phyloP scores from a whole-genome alignment of 2,329 filamentous ascomycete genomes.

The Aspergillus clavatus region DNA sequence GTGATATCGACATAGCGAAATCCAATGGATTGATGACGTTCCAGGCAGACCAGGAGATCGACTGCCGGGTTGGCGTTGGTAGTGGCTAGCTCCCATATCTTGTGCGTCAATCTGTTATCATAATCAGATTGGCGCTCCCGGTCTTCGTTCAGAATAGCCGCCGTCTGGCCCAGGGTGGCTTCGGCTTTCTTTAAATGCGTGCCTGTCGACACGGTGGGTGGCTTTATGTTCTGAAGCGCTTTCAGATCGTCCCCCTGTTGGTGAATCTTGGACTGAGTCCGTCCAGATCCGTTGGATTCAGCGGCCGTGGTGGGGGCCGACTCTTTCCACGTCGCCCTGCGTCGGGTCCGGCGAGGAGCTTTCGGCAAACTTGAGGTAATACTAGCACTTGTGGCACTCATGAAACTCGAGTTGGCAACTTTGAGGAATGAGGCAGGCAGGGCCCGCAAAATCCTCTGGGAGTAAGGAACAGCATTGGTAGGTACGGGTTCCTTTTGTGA shows the following conservation, averaged over 20 bases:
- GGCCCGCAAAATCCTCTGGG: slow-evolving; percentile 83
- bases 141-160: slow-evolving; percentile 25
- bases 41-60: slow-evolving; percentile 86
- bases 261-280: slow-evolving; percentile 14
- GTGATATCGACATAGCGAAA: slow-evolving; percentile 97
- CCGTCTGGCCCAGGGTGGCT: slow-evolving; percentile 4
- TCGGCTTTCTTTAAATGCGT: slow-evolving; percentile 11
- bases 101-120: slow-evolving; percentile 79
- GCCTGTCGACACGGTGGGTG: slow-evolving; percentile 14
- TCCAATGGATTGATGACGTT: slow-evolving; percentile 83
- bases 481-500: slow-evolving; percentile 70
- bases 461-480: slow-evolving; percentile 80
- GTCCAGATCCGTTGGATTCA: slow-evolving; percentile 41
- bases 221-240: slow-evolving; percentile 14
- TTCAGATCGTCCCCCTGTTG: slow-evolving; percentile 17
- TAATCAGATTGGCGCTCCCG: slow-evolving; percentile 51
- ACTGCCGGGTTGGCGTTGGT: slow-evolving; percentile 89
- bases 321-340: slow-evolving; percentile 46
- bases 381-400: slow-evolving; percentile 83
- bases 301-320: slow-evolving; percentile 42
- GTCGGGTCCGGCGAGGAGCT: slow-evolving; percentile 56
- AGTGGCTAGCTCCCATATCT: slow-evolving; percentile 91
- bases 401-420: slow-evolving; percentile 91
- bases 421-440: slow-evolving; percentile 87
- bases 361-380: slow-evolving; percentile 74